These are phyloP conservation scores for Epithemia pelagica DNA, from an alignment of 108 stramenopile species.

Conservation along the genomic window DNA sequence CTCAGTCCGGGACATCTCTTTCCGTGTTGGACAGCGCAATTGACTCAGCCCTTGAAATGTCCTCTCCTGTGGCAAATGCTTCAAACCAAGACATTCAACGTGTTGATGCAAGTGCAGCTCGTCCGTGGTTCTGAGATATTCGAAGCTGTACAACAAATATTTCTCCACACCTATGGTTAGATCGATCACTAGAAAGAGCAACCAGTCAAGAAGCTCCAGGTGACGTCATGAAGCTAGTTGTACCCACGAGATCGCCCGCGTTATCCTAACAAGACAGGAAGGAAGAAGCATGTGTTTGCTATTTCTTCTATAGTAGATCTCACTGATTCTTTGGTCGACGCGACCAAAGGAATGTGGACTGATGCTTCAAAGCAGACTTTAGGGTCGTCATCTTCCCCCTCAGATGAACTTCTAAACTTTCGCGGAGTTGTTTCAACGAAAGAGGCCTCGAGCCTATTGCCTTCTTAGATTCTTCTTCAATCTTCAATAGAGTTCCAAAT, in stretches of 20 bases:
- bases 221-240: too few relatives aligned
- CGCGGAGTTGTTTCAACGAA: conserved; percentile 20
- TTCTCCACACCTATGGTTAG: too few relatives aligned
- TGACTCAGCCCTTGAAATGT: not conserved
- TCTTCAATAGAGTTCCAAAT: conserved; percentile 62
- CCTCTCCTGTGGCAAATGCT: not conserved
- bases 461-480: conserved; percentile 26
- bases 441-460: conserved; percentile 33
- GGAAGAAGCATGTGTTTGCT: too few relatives aligned
- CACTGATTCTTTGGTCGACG: not conserved
- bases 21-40: not conserved
- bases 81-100: not conserved
- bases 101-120: not conserved
- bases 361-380: not conserved
- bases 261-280: too few relatives aligned
- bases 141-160: not conserved
- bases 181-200: too few relatives aligned
- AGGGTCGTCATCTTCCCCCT: not conserved
- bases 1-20: not conserved
- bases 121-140: not conserved
- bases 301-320: too few relatives aligned
- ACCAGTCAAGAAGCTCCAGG: too few relatives aligned
- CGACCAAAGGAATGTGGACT: not conserved
- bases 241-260: too few relatives aligned
- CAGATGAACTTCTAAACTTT: conserved; percentile 23